phyloP scores from a whole-genome alignment of 2,329 filamentous ascomycete species.

The Calonectria leucothoes region DNA sequence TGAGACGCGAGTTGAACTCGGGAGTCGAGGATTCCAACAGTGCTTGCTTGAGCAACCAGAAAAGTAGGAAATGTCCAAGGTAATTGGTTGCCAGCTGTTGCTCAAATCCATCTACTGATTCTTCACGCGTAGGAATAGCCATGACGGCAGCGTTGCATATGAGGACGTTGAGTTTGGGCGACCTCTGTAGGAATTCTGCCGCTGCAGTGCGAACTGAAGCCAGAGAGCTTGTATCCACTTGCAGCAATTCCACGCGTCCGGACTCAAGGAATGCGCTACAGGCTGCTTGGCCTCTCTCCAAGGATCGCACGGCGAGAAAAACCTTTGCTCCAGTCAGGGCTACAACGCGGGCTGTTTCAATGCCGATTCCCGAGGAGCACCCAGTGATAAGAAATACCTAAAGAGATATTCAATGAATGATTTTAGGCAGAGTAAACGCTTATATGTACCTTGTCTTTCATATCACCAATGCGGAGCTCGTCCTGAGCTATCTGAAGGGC shows the following conservation, averaged over 20 bases:
- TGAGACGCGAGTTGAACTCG: background rate
- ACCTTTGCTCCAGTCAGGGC: background rate
- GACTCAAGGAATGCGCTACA: background rate
- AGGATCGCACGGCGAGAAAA: background rate
- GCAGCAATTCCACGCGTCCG: background rate
- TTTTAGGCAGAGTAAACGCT: fast-evolving
- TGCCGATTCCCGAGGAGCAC: background rate
- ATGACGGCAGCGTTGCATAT: background rate
- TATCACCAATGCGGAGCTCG: background rate
- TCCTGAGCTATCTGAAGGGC: background rate
- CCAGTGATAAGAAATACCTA: background rate
- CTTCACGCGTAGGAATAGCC: background rate
- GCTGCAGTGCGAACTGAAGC: background rate
- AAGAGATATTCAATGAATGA: background rate
- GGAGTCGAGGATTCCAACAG: background rate
- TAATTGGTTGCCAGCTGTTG: background rate
- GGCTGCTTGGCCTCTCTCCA: background rate
- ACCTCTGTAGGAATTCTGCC: background rate
- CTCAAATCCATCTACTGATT: background rate
- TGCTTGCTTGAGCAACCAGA: background rate
- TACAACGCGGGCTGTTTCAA: background rate
- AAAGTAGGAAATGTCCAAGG: background rate
- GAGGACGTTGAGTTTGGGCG: background rate
- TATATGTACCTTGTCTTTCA: background rate
- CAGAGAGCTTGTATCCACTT: background rate